Percentiles rank a stretch among this genome's conserved stretches.
Evolutionary conservation across 176 grass and related monocot genomes (phyloP).

Genomic region (bread wheat (Triticum aestivum)): IWGSC_CS_RefSeq_v2.1 NC_057806.1:128859689-128860188

Average conservation of each 20-base stretch:
- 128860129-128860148: not conserved
- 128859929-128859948: not conserved
- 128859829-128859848: not conserved
- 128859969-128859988: not conserved
- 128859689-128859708: not conserved
- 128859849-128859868: not conserved
- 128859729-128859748: slow-evolving; percentile 26
- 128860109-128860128: not conserved
- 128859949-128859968: not conserved
- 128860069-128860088: slow-evolving; percentile 27
- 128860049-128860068: not conserved
- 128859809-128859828: not conserved
- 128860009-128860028: too few relatives aligned
- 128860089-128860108: not conserved
- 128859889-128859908: not conserved
- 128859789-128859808: not conserved
- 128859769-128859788: not conserved
- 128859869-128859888: not conserved
- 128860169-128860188: not conserved
- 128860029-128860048: not conserved
- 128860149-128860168: not conserved
- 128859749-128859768: not conserved
- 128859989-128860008: not conserved
- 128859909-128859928: not conserved
- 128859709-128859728: not conserved